Percentiles rank a stretch among this genome's conserved stretches.
phyloP scores from a whole-genome alignment of 1,139 yeast species.

The Scheffersomyces stambukii region DNA sequence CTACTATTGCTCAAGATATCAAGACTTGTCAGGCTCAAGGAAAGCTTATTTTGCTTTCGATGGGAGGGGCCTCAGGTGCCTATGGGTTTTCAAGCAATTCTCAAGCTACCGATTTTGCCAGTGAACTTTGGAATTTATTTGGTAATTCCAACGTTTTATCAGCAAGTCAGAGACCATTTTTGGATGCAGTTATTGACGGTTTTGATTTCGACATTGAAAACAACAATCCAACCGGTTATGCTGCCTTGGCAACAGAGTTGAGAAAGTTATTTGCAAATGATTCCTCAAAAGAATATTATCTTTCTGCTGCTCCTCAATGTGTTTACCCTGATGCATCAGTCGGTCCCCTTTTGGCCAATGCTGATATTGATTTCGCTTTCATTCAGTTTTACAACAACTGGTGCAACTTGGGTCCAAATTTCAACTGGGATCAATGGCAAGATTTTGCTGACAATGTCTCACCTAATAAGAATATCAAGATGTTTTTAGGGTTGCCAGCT shows the following conservation, averaged over 20 bases:
- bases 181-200: slow-evolving; percentile 43
- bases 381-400: slow-evolving; percentile 93
- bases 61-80: slow-evolving; percentile 84
- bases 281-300: slow-evolving; percentile 59
- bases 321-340: slow-evolving; percentile 85
- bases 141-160: slow-evolving; percentile 57
- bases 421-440: slow-evolving; percentile 88
- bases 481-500: slow-evolving; percentile 75
- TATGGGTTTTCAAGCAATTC: slow-evolving; percentile 68
- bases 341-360: slow-evolving; percentile 59
- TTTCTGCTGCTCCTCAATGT: slow-evolving; percentile 96
- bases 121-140: slow-evolving; percentile 76
- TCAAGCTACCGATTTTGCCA: slow-evolving; percentile 67
- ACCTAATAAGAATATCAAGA: slow-evolving; percentile 64
- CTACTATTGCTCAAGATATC: slow-evolving; percentile 69
- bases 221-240: slow-evolving; percentile 49
- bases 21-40: slow-evolving; percentile 78
- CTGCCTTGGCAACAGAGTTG: slow-evolving; percentile 57
- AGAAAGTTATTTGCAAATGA: slow-evolving; percentile 54
- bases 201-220: slow-evolving; percentile 45
- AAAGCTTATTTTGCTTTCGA: slow-evolving; percentile 69
- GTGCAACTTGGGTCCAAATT: slow-evolving; percentile 55
- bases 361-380: slow-evolving; percentile 78
- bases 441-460: slow-evolving; percentile 56
- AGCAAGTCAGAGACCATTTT: slow-evolving; percentile 69